Base-by-base conservation (phyloP, 441 rosid genomes). In the Pelargonium australe region DNA sequence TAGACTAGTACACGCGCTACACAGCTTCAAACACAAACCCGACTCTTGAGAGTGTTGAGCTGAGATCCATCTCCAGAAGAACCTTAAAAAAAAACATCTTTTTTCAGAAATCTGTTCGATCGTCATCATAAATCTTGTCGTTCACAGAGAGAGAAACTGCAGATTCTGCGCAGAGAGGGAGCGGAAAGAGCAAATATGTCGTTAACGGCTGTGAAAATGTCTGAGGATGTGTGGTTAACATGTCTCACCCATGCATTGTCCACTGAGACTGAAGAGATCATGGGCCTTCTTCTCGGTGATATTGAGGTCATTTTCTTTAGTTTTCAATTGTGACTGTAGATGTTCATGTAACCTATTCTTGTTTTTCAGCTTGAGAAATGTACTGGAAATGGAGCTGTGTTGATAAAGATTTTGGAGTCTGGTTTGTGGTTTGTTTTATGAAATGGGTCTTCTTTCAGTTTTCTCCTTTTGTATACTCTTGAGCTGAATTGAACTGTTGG, bases 221-320 rank as follows among this genome's bases (percentile, higher is more conserved):
- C 96, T 0, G 99, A 94, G 77, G 99, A 94, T 31, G 97, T 89
- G 5, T 91, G 95, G 96, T 76, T 91, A 69, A 91, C 99, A 37
- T 94, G 99, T 79, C 84, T 91, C 41, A 91, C 96, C 23, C 99
- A 94, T 75, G 93, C 99, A 79, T 80, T 94, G 79, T 94, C 99
- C 70, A 91, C 99, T 9, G 99, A 94, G 79, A 91, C 97, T 41
- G 99, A 94, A 75, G 99, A 94, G 76, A 91, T 94, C 84, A 89
- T 94, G 97, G 99, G 99, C 43, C 96, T 94, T 71, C 97, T 94
- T 67, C 99, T 94, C 65, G 98, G 98, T 68, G 99, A 94, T 74
- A 84, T 89, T 74, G 85, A 94, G 96, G 97, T 93, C 53, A 19
- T 12, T 4, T 53, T 69, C 40, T 64, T n/a, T 28, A 8, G 13